A percentile compares a stretch with the other conserved stretches of the same genome.
phyloP scores from a whole-genome alignment of 441 rosid genomes.

The Euphorbia celastroides region DNA sequence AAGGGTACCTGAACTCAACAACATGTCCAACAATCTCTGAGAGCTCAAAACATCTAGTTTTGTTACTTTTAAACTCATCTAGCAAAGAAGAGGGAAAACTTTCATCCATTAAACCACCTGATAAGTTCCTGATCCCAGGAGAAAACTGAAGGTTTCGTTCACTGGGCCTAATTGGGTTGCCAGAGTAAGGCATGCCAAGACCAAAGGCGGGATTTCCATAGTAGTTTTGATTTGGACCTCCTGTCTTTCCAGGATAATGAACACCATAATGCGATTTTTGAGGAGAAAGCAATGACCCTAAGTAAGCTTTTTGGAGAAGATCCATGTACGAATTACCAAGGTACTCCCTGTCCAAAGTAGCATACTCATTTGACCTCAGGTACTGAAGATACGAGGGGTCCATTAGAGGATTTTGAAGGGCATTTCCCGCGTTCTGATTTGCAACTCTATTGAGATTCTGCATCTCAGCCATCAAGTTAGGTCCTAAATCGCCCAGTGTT shows the following conservation, averaged over 20 bases:
- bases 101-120: conserved; percentile 51
- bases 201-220: conserved; percentile 48
- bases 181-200: conserved; percentile 55
- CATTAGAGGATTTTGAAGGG: conserved; percentile 38
- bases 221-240: conserved; percentile 35
- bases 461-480: conserved; percentile 41
- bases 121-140: conserved; percentile 44
- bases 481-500: conserved; percentile 34
- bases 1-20: conserved; percentile 67
- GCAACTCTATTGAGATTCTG: conserved; percentile 39
- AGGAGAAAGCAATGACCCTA: conserved; percentile 40
- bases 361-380: conserved; percentile 42
- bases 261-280: conserved; percentile 49
- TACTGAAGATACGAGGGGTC: conserved; percentile 50
- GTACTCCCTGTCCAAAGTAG: conserved; percentile 40
- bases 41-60: conserved; percentile 66
- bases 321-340: conserved; percentile 49
- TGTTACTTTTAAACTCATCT: conserved; percentile 69
- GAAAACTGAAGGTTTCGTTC: conserved; percentile 43
- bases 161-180: conserved; percentile 41
- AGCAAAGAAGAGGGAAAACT: conserved; percentile 49
- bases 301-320: conserved; percentile 53
- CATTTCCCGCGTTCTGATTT: conserved; percentile 35
- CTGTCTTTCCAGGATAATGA: conserved; percentile 43
- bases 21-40: conserved; percentile 67